phyloP scores from a whole-genome alignment of 2,329 filamentous ascomycete genomes.

The Sclerotinia glacialis region DNA sequence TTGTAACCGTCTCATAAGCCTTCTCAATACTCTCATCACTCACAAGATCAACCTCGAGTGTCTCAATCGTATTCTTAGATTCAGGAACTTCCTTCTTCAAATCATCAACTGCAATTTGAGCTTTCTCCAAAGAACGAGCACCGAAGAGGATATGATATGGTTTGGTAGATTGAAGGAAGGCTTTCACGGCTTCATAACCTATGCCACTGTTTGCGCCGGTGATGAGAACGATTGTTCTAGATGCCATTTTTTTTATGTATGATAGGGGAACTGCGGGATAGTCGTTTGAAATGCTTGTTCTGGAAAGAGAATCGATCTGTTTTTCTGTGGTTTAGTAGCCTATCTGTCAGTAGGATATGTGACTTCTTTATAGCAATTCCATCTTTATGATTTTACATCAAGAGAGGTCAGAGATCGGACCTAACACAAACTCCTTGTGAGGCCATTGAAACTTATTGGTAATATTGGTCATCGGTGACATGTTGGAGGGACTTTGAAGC shows the following conservation, averaged over 20 bases:
- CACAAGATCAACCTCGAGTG: conserved; percentile 29
- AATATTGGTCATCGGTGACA: not conserved
- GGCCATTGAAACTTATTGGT: not conserved
- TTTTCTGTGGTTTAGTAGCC: not conserved
- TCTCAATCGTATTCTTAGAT: conserved; percentile 32
- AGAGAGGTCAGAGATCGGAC: not conserved
- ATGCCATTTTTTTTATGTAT: conserved; percentile 19
- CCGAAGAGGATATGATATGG: conserved; percentile 44
- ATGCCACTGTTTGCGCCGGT: conserved; percentile 47
- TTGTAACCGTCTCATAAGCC: conserved; percentile 28
- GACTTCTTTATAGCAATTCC: not conserved
- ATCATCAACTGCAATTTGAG: conserved; percentile 40
- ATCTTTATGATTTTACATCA: not conserved
- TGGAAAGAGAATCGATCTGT: not conserved
- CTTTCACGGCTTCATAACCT: conserved; percentile 44
- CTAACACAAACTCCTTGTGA: not conserved
- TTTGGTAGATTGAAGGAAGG: conserved; percentile 41
- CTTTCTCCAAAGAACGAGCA: conserved; percentile 41
- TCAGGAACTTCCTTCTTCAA: conserved; percentile 40
- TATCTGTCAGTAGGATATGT: not conserved
- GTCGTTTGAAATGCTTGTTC: not conserved
- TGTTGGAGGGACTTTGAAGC: not conserved
- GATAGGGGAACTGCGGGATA: not conserved
- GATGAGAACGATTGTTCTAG: conserved; percentile 39
- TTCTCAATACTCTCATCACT: conserved; percentile 32